phyloP scores from a whole-genome alignment of 306 rosid genomes.

The Corylus americana region DNA sequence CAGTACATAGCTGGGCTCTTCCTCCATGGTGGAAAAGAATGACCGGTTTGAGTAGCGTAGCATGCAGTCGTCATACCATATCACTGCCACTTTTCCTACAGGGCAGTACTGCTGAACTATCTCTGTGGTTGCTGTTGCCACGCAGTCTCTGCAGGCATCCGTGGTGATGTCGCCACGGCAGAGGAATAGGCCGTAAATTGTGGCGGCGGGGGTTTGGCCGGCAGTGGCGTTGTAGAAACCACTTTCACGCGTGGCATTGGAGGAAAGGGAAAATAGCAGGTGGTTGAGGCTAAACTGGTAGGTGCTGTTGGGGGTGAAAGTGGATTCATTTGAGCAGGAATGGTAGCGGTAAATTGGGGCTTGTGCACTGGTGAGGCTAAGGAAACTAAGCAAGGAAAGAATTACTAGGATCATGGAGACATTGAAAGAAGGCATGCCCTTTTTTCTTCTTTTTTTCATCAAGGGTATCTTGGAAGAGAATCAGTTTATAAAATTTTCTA shows the following conservation, averaged over 20 bases:
- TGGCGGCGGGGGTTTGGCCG: not conserved
- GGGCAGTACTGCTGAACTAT: slow-evolving; percentile 22
- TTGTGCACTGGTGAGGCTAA: no score
- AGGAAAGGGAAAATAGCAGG: not conserved
- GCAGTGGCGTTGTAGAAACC: slow-evolving; percentile 10
- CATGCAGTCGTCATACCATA: slow-evolving; percentile 43
- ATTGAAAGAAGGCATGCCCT: no score
- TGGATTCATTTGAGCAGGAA: not conserved
- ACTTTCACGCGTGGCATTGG: not conserved
- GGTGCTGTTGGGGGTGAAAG: not conserved
- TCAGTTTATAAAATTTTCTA: no score
- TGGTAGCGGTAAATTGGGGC: not conserved
- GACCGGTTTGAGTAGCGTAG: slow-evolving; percentile 34
- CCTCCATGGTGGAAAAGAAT: not conserved
- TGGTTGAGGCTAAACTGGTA: not conserved
- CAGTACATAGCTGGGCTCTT: accelerated
- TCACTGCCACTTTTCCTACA: not conserved
- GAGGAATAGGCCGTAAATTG: slow-evolving; percentile 11
- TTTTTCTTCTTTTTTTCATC: no score
- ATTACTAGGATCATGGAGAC: no score
- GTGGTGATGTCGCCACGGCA: slow-evolving; percentile 5
- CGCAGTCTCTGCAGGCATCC: slow-evolving; percentile 23
- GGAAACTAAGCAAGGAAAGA: no score
- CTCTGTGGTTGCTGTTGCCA: slow-evolving; percentile 16
- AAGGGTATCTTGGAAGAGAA: no score